These are phyloP conservation scores for Amylocarpus encephaloides DNA, from an alignment of 2,329 filamentous ascomycete species.

Conservation along the genomic window DNA sequence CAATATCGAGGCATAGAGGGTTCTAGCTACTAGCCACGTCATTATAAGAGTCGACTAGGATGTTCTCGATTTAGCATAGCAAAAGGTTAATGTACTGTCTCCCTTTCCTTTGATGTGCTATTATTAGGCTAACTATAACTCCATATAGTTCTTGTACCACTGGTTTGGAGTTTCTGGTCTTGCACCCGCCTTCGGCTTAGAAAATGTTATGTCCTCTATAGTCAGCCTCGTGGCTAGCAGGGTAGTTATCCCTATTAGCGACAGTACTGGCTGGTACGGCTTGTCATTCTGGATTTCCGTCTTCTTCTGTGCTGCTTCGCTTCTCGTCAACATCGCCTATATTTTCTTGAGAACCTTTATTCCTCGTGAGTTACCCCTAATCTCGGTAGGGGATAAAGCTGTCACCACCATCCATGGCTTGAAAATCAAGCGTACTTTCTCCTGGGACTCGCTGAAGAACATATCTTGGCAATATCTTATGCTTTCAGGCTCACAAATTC, in stretches of 20 bases:
- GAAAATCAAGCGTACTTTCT: not conserved
- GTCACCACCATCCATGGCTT: not conserved
- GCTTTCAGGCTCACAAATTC: not conserved
- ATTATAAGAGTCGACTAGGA: not conserved
- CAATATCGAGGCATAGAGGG: too few species aligned
- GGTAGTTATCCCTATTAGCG: not conserved
- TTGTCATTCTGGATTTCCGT: not conserved
- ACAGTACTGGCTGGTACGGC: not conserved
- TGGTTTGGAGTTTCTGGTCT: not conserved
- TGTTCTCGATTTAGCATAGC: not conserved
- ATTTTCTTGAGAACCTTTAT: too few species aligned
- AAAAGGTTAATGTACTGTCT: not conserved
- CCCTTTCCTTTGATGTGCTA: too few species aligned
- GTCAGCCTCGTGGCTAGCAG: not conserved
- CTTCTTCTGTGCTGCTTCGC: too few species aligned
- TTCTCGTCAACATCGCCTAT: too few species aligned
- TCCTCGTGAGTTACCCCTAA: too few species aligned
- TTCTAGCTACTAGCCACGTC: not conserved
- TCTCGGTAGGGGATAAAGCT: too few species aligned
- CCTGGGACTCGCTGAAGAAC: not conserved
- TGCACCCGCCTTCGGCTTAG: not conserved
- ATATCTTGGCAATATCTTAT: too few species aligned
- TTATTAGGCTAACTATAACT: too few species aligned
- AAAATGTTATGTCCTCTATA: not conserved
- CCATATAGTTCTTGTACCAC: not conserved